Evolutionary conservation across 2,329 filamentous ascomycete species (phyloP).

Genomic region (Xylaria sp.): DNA sequence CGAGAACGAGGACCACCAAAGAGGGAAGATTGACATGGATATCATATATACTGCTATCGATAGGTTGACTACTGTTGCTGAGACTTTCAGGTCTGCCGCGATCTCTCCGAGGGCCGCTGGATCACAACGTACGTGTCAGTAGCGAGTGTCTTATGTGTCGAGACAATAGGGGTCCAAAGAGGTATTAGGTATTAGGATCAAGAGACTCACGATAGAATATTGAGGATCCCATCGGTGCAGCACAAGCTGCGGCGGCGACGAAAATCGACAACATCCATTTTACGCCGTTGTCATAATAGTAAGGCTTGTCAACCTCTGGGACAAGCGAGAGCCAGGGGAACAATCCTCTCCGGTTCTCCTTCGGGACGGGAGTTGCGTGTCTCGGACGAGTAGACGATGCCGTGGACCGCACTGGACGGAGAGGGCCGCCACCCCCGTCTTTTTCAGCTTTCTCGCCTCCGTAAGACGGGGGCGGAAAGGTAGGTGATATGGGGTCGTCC

Average conservation of each 20-base stretch:
- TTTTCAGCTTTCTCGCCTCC: constrained; percentile 33
- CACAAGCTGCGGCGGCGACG: constrained; percentile 79
- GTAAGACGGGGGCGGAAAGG: constrained; percentile 30
- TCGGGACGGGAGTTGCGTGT: constrained; percentile 38
- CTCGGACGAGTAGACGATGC: constrained; percentile 35
- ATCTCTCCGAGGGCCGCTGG: constrained; percentile 75
- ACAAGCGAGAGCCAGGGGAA: constrained; percentile 76
- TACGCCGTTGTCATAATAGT: constrained; percentile 74
- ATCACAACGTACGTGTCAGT: constrained; percentile 25
- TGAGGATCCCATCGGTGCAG: constrained; percentile 83
- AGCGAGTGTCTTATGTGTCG: neutral
- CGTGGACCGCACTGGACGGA: constrained; percentile 20
- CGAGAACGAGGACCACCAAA: constrained; percentile 89
- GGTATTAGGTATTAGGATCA: no score
- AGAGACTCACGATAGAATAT: constrained; percentile 78
- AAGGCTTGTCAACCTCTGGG: constrained; percentile 81
- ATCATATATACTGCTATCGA: constrained; percentile 85
- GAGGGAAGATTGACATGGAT: constrained; percentile 81
- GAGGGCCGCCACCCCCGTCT: constrained; percentile 32
- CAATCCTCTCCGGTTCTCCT: constrained; percentile 70
- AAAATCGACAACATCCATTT: constrained; percentile 89
- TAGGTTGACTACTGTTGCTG: constrained; percentile 75
- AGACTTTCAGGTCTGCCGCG: constrained; percentile 67
- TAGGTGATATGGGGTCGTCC: constrained; percentile 20
- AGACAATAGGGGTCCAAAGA: neutral